phyloP scores from a whole-genome alignment of 495 filamentous ascomycete species.

The Hamigera avellanea region DNA sequence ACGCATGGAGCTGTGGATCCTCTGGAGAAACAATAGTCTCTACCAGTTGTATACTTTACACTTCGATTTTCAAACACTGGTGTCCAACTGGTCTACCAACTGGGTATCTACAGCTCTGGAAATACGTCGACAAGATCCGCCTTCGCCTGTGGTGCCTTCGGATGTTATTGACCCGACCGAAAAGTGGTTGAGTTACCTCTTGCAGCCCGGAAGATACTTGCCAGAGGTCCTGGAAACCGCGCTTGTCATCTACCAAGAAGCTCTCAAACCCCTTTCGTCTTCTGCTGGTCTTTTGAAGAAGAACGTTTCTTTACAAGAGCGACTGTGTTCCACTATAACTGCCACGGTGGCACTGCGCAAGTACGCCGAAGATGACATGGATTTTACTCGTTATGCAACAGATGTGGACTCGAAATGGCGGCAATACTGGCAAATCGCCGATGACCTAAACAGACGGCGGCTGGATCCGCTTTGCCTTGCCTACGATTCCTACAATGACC shows the following conservation, averaged over 20 bases:
- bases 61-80: conserved; percentile 39
- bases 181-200: conserved; percentile 49
- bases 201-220: conserved; percentile 70
- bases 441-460: conserved; percentile 76
- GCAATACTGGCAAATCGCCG: conserved; percentile 71
- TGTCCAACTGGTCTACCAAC: conserved; percentile 47
- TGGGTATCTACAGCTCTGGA: conserved; percentile 68
- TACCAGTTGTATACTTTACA: conserved; percentile 60
- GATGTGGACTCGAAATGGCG: conserved; percentile 79
- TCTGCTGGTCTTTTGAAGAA: conserved; percentile 20
- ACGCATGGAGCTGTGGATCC: conserved; percentile 64
- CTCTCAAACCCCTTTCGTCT: conserved; percentile 31
- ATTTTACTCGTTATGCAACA: conserved; percentile 57
- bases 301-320: conserved; percentile 46
- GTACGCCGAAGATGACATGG: conserved; percentile 49
- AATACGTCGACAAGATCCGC: conserved; percentile 38
- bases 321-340: conserved; percentile 59
- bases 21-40: conserved; percentile 76
- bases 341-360: conserved; percentile 49
- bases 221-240: conserved; percentile 72
- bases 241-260: conserved; percentile 59
- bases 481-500: conserved; percentile 54
- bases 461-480: conserved; percentile 66
- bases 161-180: conserved; percentile 48
- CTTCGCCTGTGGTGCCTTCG: conserved; percentile 42